Evolutionary conservation across 331 rosid species (phyloP).

Genomic region (Pyracantha coccinea): DNA sequence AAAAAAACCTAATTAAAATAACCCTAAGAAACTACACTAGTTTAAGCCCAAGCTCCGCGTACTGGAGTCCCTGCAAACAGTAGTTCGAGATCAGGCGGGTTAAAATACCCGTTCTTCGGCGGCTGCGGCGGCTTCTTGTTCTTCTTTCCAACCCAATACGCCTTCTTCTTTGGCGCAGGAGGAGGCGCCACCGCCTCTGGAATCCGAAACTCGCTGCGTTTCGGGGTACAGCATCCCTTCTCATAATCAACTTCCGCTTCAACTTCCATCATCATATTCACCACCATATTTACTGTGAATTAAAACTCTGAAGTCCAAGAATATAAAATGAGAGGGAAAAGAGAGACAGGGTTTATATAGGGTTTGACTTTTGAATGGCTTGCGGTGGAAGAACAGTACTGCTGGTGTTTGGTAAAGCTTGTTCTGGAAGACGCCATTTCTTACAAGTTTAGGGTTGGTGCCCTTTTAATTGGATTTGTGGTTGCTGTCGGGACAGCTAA

Average conservation of each 20-base stretch:
- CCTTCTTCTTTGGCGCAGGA: constrained; percentile 60
- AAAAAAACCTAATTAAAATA: neutral
- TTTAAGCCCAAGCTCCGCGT: constrained; percentile 6
- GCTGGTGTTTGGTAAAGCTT: neutral
- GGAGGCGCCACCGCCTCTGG: constrained; percentile 33
- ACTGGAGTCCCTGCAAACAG: constrained; percentile 23
- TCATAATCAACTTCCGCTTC: neutral
- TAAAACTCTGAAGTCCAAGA: neutral
- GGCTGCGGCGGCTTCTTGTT: constrained; percentile 6
- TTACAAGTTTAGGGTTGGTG: neutral
- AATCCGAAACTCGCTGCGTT: constrained; percentile 41
- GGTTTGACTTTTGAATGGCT: neutral
- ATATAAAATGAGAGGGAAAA: neutral
- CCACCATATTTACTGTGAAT: neutral
- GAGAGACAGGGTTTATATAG: neutral
- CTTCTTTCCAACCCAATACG: constrained; percentile 9
- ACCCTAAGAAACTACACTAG: neutral
- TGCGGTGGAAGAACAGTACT: neutral
- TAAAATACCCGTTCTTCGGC: constrained; percentile 52
- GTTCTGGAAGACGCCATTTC: constrained; percentile 10
- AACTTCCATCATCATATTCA: neutral
- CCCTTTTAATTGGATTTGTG: neutral
- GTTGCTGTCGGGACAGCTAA: neutral
- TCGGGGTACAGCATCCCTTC: constrained; percentile 34
- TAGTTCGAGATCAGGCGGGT: constrained; percentile 46